Evolutionary conservation across 1,284 basidiomycete species (phyloP).

Genomic region (Microbotryum lychnidis-dioicae): DNA sequence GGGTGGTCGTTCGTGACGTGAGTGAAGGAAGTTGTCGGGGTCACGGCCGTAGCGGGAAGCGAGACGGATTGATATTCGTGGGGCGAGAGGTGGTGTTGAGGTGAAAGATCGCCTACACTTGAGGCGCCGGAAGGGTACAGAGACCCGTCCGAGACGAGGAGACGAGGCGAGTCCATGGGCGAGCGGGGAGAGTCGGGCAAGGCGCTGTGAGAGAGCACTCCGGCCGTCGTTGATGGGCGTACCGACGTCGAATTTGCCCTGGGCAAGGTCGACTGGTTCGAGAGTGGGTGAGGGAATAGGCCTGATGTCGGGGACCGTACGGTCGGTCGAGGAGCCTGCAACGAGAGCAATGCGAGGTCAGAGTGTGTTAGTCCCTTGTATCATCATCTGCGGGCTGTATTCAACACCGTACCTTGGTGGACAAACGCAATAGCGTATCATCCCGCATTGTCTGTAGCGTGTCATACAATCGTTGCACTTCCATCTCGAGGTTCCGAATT

Average conservation of each 20-base stretch:
- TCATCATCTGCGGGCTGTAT: no score
- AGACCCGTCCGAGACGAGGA: not conserved
- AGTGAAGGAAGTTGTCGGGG: no score
- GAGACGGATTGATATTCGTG: no score
- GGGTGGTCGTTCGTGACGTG: no score
- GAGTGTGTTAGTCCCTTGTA: no score
- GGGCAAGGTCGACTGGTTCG: slow-evolving; percentile 26
- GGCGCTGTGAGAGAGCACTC: not conserved
- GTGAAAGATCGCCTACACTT: no score
- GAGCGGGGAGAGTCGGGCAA: slow-evolving; percentile 25
- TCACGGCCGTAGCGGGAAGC: no score
- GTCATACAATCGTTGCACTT: slow-evolving; percentile 59
- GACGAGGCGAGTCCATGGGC: slow-evolving; percentile 23
- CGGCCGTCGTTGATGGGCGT: slow-evolving; percentile 1
- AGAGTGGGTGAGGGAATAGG: slow-evolving; percentile 26
- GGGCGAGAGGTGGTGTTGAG: no score
- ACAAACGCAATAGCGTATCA: slow-evolving; percentile 13
- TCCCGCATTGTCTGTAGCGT: slow-evolving; percentile 45
- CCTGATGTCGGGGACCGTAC: slow-evolving; percentile 23
- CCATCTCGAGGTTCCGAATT: slow-evolving; percentile 60
- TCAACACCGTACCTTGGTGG: slow-evolving; percentile 8
- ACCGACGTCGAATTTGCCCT: slow-evolving; percentile 11
- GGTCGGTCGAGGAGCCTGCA: slow-evolving; percentile 5
- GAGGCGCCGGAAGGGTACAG: no score
- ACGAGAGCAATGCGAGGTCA: not conserved